A percentile compares a stretch with the other conserved stretches of the same genome.
These are phyloP conservation scores for Penicillium pancosmium DNA, from an alignment of 495 filamentous ascomycete species.

Conservation along the genomic window DNA sequence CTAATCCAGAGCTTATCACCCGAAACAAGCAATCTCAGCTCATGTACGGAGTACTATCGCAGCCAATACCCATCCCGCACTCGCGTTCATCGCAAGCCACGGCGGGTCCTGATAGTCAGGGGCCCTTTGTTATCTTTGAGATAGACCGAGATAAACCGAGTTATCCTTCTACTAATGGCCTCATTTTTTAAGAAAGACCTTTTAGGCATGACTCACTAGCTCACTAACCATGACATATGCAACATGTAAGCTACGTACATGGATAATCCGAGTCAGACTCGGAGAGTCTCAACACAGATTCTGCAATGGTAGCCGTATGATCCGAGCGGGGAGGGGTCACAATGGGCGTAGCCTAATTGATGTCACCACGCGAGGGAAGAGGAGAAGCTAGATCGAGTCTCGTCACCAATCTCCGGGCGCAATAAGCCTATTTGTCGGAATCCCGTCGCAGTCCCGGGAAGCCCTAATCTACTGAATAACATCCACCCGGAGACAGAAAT, in stretches of 20 bases:
- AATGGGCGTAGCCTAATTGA: background rate
- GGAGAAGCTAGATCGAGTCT: background rate
- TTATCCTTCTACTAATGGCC: background rate
- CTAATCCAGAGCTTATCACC: background rate
- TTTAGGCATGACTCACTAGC: no score
- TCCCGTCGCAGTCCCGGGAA: constrained; percentile 22
- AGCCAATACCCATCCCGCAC: constrained; percentile 9
- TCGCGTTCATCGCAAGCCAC: constrained; percentile 10
- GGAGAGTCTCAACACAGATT: no score
- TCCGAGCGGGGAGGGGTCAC: background rate
- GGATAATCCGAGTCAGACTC: no score
- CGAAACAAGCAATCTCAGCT: constrained; percentile 1
- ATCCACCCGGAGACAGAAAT: background rate
- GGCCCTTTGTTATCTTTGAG: background rate
- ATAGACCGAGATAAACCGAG: background rate
- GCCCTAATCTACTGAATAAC: constrained; percentile 8
- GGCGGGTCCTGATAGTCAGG: constrained; percentile 1
- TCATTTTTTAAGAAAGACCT: no score
- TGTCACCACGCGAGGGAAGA: background rate
- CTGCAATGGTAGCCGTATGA: background rate
- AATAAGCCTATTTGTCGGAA: constrained; percentile 15
- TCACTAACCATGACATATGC: no score
- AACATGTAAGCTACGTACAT: no score
- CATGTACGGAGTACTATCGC: background rate
- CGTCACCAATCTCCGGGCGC: background rate